phyloP scores from a whole-genome alignment of 495 filamentous ascomycete genomes.

The Podospora anserina region DNA sequence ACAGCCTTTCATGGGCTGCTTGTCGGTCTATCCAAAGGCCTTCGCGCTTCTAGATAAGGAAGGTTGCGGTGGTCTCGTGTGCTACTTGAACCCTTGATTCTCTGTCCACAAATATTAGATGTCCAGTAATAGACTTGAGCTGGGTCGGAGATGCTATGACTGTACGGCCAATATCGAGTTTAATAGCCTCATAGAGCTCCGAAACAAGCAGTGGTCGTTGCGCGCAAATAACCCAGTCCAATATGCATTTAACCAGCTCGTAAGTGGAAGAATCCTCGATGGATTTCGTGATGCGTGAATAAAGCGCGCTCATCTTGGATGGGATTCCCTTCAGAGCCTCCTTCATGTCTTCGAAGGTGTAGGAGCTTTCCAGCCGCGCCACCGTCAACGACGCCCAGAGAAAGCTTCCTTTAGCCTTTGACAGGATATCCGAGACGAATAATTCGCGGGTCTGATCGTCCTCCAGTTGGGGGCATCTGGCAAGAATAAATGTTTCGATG shows the following conservation, averaged over 20 bases:
- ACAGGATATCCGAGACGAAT: conserved; percentile 16
- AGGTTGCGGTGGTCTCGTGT: conserved; percentile 14
- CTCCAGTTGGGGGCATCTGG: conserved; percentile 3
- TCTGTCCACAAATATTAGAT: conserved; percentile 11
- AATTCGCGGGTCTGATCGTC: not conserved
- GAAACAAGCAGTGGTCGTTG: conserved; percentile 2
- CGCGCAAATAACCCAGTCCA: conserved; percentile 18
- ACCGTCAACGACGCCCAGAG: conserved; percentile 23
- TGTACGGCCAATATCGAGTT: conserved; percentile 13
- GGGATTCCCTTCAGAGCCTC: conserved; percentile 10
- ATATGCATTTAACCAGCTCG: conserved; percentile 16
- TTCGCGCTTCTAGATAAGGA: conserved; percentile 1
- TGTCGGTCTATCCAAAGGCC: not conserved
- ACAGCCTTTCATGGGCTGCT: conserved; percentile 7
- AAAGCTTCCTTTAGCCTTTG: conserved; percentile 22
- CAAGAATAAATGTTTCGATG: conserved; percentile 14
- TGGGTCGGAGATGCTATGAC: conserved; percentile 5
- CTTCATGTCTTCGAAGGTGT: conserved; percentile 24
- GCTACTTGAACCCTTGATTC: conserved; percentile 5
- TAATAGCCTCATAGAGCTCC: conserved; percentile 14
- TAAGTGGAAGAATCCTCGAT: conserved; percentile 6
- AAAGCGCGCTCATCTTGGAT: conserved; percentile 16
- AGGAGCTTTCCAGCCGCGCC: conserved; percentile 13
- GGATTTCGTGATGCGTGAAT: conserved; percentile 8
- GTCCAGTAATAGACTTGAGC: conserved; percentile 8